Conservation (phyloP, 164 flowering plant genomes). For the Vitis riparia region DNA sequence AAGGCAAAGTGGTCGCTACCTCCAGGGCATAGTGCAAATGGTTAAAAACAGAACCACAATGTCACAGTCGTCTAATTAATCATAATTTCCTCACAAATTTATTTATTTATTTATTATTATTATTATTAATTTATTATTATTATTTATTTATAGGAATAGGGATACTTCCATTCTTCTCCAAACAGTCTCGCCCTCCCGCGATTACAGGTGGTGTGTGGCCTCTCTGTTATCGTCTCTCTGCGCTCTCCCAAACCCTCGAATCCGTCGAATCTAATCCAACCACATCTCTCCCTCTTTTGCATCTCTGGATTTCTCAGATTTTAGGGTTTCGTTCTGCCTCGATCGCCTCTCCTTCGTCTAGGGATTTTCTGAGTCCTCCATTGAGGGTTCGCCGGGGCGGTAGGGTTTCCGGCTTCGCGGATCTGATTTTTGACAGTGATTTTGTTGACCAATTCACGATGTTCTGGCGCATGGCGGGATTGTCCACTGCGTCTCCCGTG, state of each 20-base stretch:
- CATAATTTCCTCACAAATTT: no score
- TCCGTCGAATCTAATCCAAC: slow-evolving; percentile 9
- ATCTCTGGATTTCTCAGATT: background rate
- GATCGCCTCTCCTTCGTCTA: background rate
- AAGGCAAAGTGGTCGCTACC: no score
- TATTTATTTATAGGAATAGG: no score
- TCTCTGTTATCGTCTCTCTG: background rate
- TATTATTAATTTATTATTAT: no score
- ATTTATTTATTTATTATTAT: no score
- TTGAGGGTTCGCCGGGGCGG: background rate
- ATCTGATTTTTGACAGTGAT: slow-evolving; percentile 16
- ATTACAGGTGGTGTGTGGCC: slow-evolving; percentile 14
- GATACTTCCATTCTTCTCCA: no score
- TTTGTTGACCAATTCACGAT: slow-evolving; percentile 36
- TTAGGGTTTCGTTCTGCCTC: slow-evolving; percentile 13
- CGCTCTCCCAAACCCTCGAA: background rate
- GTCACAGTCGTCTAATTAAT: no score
- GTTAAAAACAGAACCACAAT: no score
- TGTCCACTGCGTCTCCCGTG: slow-evolving; percentile 93
- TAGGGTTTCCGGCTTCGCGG: slow-evolving; percentile 13
- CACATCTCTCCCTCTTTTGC: background rate
- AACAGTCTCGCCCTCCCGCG: slow-evolving; percentile 13
- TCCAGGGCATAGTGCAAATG: no score
- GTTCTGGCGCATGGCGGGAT: slow-evolving; percentile 96
- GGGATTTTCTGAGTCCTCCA: background rate